phyloP scores from a whole-genome alignment of 139 green algal genomes.

The Dunaliella primolecta region DNA sequence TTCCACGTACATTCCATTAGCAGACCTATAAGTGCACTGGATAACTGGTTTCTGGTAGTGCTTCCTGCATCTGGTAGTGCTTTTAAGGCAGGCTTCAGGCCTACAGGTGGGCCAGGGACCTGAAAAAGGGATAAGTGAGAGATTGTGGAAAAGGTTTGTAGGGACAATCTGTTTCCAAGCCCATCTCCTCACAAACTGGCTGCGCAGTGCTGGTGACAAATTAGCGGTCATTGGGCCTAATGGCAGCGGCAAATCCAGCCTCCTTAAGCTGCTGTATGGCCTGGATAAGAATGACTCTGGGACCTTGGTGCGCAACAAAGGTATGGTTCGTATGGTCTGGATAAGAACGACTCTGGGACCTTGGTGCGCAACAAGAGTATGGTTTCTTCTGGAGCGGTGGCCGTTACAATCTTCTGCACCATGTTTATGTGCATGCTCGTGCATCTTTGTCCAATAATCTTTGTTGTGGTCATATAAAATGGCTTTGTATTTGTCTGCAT shows the following conservation, averaged over 20 bases:
- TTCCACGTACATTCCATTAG: no score
- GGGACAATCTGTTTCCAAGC: no score
- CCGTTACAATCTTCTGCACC: neutral
- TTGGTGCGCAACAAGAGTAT: conserved; percentile 35
- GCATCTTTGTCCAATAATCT: neutral
- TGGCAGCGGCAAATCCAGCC: conserved; percentile 66
- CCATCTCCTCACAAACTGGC: no score
- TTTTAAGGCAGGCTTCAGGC: no score
- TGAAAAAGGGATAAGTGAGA: no score
- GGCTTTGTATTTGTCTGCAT: no score
- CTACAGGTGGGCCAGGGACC: no score
- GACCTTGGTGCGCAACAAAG: conserved; percentile 34
- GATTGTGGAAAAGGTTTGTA: no score
- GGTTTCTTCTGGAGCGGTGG: no score
- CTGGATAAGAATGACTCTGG: conserved; percentile 26
- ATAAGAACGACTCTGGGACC: conserved; percentile 24
- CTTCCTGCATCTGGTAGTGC: no score
- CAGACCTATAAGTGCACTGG: no score
- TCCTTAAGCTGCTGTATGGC: conserved; percentile 64
- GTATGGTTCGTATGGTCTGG: conserved; percentile 26
- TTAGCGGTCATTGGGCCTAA: conserved; percentile 68
- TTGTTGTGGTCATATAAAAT: neutral
- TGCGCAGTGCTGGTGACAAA: conserved; percentile 50
- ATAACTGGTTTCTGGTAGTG: no score
- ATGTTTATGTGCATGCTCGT: neutral